phyloP scores from a whole-genome alignment of 441 rosid species.

The Eutrema salsugineum region DNA sequence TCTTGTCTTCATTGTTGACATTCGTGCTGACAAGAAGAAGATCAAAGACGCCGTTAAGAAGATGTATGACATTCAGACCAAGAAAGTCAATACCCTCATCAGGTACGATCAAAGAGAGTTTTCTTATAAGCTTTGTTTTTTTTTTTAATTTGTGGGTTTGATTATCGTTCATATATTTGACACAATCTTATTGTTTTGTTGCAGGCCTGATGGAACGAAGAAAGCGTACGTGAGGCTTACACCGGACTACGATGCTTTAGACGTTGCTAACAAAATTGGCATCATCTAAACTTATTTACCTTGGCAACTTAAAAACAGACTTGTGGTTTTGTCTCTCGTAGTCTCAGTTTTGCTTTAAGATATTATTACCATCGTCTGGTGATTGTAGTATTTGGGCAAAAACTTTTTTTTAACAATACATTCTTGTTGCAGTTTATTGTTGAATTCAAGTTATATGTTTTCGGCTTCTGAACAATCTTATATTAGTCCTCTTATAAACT shows the following conservation, averaged over 20 bases:
- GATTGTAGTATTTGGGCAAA: slow-evolving; percentile 2
- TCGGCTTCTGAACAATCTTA: background rate
- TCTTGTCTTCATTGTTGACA: slow-evolving; percentile 89
- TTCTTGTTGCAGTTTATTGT: slow-evolving; percentile 9
- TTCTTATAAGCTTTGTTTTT: too few species aligned
- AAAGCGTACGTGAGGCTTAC: slow-evolving; percentile 93
- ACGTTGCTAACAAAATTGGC: slow-evolving; percentile 94
- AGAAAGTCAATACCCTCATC: slow-evolving; percentile 95
- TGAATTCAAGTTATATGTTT: background rate
- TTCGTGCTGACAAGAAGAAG: slow-evolving; percentile 91
- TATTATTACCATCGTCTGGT: slow-evolving; percentile 1
- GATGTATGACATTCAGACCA: slow-evolving; percentile 92
- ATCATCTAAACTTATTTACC: slow-evolving; percentile 52
- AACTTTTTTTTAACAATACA: slow-evolving; percentile 5
- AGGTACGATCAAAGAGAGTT: slow-evolving; percentile 39
- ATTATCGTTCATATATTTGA: background rate
- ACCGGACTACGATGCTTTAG: slow-evolving; percentile 85
- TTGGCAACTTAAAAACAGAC: slow-evolving; percentile 18
- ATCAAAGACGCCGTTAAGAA: slow-evolving; percentile 92
- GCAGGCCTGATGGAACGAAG: slow-evolving; percentile 96
- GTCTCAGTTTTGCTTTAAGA: slow-evolving; percentile 24
- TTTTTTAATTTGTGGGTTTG: background rate
- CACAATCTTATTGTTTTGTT: background rate
- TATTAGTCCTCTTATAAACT: background rate
- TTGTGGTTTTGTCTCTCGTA: slow-evolving; percentile 21